Evolutionary conservation across 805 yeast genomes (phyloP).

Genomic region (Suhomyces sp.): DNA sequence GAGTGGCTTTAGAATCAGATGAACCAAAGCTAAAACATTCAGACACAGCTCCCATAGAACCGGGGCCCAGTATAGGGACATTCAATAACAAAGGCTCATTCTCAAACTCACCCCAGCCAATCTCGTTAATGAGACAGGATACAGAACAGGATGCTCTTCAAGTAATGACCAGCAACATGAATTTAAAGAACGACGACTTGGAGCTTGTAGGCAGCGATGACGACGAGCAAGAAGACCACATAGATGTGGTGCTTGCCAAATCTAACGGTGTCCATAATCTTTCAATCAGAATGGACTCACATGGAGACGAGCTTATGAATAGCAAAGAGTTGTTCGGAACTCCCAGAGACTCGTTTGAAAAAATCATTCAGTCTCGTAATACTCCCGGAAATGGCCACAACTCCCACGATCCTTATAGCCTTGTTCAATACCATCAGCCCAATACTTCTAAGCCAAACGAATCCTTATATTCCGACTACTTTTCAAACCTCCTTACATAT

Average conservation of each 20-base stretch:
- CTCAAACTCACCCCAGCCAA: constrained; percentile 12
- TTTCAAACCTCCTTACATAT: constrained; percentile 46
- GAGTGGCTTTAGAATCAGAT: constrained; percentile 22
- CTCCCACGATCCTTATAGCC: constrained; percentile 36
- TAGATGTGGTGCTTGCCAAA: background rate
- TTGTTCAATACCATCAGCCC: constrained; percentile 41
- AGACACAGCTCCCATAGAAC: constrained; percentile 34
- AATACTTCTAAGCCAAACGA: constrained; percentile 17
- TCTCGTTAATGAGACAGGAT: constrained; percentile 25
- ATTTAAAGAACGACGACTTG: constrained; percentile 36
- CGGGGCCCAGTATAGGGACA: constrained; percentile 32
- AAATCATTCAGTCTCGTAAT: constrained; percentile 19
- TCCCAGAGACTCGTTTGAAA: constrained; percentile 37
- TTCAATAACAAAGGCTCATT: constrained; percentile 18
- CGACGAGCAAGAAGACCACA: constrained; percentile 19
- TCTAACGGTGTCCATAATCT: constrained; percentile 2
- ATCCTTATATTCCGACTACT: constrained; percentile 35
- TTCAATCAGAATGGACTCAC: constrained; percentile 11
- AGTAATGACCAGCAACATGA: constrained; percentile 31
- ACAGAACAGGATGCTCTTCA: constrained; percentile 41
- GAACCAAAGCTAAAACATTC: constrained; percentile 30
- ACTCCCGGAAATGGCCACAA: constrained; percentile 5
- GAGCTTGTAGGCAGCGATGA: constrained; percentile 34
- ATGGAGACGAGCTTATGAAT: constrained; percentile 33
- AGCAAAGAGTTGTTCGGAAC: constrained; percentile 43